phyloP scores from a whole-genome alignment of 805 yeast species.

The Lipomyces orientalis region DNA sequence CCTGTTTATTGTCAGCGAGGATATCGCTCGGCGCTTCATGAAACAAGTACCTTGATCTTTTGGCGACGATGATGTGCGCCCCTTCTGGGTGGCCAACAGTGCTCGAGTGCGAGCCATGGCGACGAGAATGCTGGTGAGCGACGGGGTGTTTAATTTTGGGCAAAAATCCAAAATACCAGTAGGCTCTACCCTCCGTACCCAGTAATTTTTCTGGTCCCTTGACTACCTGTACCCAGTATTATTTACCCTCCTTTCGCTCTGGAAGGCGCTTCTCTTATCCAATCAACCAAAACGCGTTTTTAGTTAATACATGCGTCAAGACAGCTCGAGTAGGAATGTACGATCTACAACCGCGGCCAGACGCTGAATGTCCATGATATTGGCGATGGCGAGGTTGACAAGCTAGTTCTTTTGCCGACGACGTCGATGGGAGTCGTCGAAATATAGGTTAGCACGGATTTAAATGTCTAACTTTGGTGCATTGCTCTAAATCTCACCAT shows the following conservation, averaged over 20 bases:
- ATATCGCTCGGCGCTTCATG: background rate
- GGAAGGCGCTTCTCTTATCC: background rate
- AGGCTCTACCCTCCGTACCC: background rate
- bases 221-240: background rate
- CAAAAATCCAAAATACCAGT: background rate
- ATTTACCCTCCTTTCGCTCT: too few relatives aligned
- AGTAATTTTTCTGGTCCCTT: background rate
- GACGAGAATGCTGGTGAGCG: background rate
- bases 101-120: background rate
- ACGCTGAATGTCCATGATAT: constrained; percentile 32
- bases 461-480: too few relatives aligned
- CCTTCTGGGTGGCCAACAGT: background rate
- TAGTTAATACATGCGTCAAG: too few relatives aligned
- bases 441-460: too few relatives aligned
- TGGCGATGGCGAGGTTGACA: constrained; percentile 31
- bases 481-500: too few relatives aligned
- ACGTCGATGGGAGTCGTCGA: constrained; percentile 74
- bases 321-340: constrained; percentile 33
- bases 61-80: background rate
- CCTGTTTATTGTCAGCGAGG: background rate
- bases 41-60: background rate
- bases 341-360: constrained; percentile 42
- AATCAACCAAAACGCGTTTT: too few relatives aligned
- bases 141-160: background rate
- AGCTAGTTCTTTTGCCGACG: constrained; percentile 54